A percentile compares a stretch with the other conserved stretches of the same genome.
These are phyloP conservation scores for Talaromyces sp. DNA, from an alignment of 2,329 filamentous ascomycete species.

Conservation along the genomic window DNA sequence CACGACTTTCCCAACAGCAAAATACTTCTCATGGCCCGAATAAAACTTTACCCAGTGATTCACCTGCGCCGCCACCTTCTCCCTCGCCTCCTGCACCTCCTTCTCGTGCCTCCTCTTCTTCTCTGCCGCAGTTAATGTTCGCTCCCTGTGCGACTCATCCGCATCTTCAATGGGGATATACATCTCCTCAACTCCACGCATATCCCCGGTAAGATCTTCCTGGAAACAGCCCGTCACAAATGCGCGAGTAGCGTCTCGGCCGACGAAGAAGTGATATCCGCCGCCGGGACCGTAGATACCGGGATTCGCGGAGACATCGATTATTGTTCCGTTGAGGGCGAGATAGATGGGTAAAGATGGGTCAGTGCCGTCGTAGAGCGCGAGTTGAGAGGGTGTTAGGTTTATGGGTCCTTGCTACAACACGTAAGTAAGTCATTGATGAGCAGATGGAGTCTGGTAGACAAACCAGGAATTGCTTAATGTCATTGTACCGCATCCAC, in stretches of 20 bases:
- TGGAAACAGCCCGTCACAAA: constrained; percentile 93
- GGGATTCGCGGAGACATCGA: constrained; percentile 58
- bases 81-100: constrained; percentile 63
- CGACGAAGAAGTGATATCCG: constrained; percentile 81
- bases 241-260: constrained; percentile 77
- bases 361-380: constrained; percentile 73
- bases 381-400: constrained; percentile 72
- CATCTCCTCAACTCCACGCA: constrained; percentile 84
- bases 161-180: constrained; percentile 67
- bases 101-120: constrained; percentile 54
- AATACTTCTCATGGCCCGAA: constrained; percentile 73
- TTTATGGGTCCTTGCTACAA: constrained; percentile 55
- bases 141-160: constrained; percentile 34
- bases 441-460: background rate
- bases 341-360: constrained; percentile 77
- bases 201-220: constrained; percentile 77
- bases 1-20: constrained; percentile 71
- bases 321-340: constrained; percentile 69
- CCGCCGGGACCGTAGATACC: constrained; percentile 74
- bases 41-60: constrained; percentile 85
- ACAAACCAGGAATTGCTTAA: constrained; percentile 61
- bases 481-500: constrained; percentile 57
- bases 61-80: constrained; percentile 64
- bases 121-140: constrained; percentile 34
- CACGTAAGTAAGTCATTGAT: background rate